A percentile compares a stretch with the other conserved stretches of the same genome.
Conservation (phyloP, 768 basidiomycete species). For the Termitomyces bulborhizus region DNA sequence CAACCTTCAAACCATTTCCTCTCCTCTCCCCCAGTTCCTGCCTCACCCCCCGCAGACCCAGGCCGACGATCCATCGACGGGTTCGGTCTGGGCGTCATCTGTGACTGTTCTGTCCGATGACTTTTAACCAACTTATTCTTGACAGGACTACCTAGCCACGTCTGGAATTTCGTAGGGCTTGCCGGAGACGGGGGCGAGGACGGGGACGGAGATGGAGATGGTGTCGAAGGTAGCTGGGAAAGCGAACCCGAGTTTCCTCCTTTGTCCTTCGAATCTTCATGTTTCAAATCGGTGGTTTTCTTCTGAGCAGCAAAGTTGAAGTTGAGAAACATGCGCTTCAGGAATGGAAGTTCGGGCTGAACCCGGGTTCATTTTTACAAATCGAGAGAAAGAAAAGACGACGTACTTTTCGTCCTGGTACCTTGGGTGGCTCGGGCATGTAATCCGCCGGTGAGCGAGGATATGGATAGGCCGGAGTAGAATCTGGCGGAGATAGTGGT, state of each 20-base stretch:
- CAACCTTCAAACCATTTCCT: not conserved
- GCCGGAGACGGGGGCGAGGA: not conserved
- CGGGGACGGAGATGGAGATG: too few species aligned
- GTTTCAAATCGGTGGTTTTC: not conserved
- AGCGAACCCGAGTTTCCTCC: too few species aligned
- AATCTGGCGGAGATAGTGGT: constrained; percentile 3
- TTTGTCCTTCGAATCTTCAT: not conserved
- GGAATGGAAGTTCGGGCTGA: not conserved
- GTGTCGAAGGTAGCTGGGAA: not conserved
- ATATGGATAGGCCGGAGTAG: constrained; percentile 3
- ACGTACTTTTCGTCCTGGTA: not conserved
- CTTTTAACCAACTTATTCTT: not conserved
- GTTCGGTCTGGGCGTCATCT: not conserved
- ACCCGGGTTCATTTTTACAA: too few species aligned
- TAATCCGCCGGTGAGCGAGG: not conserved
- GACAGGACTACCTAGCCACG: not conserved
- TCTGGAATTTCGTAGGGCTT: not conserved
- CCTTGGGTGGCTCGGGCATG: not conserved
- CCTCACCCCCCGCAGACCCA: not conserved
- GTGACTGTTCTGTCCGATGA: not conserved
- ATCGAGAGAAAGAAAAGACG: not conserved
- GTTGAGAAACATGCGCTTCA: constrained; percentile 1
- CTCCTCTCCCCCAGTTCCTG: not conserved
- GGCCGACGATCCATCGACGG: not conserved
- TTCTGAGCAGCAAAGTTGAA: not conserved